These are phyloP conservation scores for Tubosaeta brunneosetosa DNA, from an alignment of 768 basidiomycete species.

Conservation along the genomic window DNA sequence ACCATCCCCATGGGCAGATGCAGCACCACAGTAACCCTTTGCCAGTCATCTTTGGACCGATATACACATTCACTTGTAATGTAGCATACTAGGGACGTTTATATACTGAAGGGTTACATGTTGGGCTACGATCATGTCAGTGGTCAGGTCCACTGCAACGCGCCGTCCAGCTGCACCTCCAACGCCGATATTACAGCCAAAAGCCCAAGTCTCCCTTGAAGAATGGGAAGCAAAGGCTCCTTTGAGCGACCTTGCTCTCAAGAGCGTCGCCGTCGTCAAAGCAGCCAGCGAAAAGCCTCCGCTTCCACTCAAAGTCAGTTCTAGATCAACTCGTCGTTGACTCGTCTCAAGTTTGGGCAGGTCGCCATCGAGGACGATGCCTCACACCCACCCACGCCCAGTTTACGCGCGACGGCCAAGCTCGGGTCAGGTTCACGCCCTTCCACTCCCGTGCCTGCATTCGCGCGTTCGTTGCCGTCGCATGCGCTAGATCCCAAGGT, in stretches of 20 bases:
- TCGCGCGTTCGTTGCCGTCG: slow-evolving; percentile 20
- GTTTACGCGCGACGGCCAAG: slow-evolving; percentile 35
- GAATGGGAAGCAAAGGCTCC: slow-evolving; percentile 90
- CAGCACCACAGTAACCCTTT: slow-evolving; percentile 1
- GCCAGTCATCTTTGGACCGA: slow-evolving; percentile 2
- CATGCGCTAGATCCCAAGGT: slow-evolving; percentile 70
- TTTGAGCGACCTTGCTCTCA: slow-evolving; percentile 60
- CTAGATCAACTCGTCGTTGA: not conserved
- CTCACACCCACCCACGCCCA: slow-evolving; percentile 32
- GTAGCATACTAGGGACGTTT: slow-evolving; percentile 7
- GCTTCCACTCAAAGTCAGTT: slow-evolving; percentile 70
- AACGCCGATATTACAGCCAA: slow-evolving; percentile 31
- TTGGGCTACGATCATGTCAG: slow-evolving; percentile 17
- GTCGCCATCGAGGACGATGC: slow-evolving; percentile 36
- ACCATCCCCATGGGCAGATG: slow-evolving; percentile 31
- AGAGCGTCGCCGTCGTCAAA: slow-evolving; percentile 62
- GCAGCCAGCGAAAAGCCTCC: slow-evolving; percentile 54
- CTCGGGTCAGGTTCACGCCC: slow-evolving; percentile 43
- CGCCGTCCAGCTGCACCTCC: slow-evolving; percentile 27
- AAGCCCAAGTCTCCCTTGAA: slow-evolving; percentile 61
- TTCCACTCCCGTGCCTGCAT: slow-evolving; percentile 34
- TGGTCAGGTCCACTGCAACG: slow-evolving; percentile 15
- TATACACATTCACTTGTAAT: slow-evolving; percentile 6
- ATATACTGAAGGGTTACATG: not conserved
- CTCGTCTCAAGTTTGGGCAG: slow-evolving; percentile 38